phyloP scores from a whole-genome alignment of 768 basidiomycete species.

The Clitopilus hobsonii region DNA sequence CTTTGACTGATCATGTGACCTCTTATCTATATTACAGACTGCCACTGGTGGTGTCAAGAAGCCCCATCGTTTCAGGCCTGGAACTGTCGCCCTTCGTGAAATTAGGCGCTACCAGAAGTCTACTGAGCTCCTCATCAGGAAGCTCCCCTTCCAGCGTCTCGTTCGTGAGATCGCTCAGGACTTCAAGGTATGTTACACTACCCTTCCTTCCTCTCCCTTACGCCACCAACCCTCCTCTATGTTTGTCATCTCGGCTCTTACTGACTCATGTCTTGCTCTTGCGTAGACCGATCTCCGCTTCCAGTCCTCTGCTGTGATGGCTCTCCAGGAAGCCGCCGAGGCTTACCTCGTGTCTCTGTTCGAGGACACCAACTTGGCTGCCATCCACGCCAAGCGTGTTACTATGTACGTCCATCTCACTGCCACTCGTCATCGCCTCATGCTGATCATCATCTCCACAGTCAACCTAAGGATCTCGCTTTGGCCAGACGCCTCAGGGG shows the following conservation, averaged over 20 bases:
- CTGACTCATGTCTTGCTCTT: constrained; percentile 6
- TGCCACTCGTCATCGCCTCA: not conserved
- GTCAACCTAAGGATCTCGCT: constrained; percentile 87
- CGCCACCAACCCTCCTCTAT: not conserved
- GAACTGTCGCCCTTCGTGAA: constrained; percentile 99
- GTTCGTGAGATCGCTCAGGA: constrained; percentile 97
- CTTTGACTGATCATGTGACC: constrained; percentile 12
- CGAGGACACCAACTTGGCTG: constrained; percentile 88
- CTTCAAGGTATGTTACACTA: constrained; percentile 65
- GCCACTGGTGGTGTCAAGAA: constrained; percentile 99
- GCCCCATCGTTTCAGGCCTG: constrained; percentile 94
- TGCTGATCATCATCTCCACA: constrained; percentile 23
- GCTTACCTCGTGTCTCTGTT: constrained; percentile 84
- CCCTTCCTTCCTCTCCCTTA: not conserved
- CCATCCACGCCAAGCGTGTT: constrained; percentile 84
- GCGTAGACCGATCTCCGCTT: constrained; percentile 83
- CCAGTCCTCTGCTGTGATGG: constrained; percentile 94
- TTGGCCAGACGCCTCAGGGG: constrained; percentile 84
- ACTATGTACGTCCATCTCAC: constrained; percentile 42
- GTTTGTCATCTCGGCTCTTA: not conserved
- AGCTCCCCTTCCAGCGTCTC: constrained; percentile 98
- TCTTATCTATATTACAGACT: constrained; percentile 33
- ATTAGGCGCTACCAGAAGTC: constrained; percentile 98
- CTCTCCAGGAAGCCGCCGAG: constrained; percentile 90
- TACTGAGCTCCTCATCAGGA: constrained; percentile 97